A percentile compares a stretch with the other conserved stretches of the same genome.
These are phyloP conservation scores for Zygoascus tannicola DNA, from an alignment of 805 yeast species.

Conservation along the genomic window DNA sequence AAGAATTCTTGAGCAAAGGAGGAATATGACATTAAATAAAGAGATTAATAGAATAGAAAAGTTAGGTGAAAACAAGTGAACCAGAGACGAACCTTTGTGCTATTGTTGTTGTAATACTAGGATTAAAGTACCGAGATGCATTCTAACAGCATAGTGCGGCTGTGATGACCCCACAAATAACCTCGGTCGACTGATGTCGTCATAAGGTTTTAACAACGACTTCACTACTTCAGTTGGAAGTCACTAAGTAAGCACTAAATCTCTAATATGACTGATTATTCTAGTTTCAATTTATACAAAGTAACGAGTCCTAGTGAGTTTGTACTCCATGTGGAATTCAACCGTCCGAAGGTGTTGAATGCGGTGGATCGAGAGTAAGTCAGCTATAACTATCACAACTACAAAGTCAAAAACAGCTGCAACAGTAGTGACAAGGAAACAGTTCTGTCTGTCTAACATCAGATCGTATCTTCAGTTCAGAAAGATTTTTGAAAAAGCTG, in stretches of 20 bases:
- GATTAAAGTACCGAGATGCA: no score
- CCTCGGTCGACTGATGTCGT: no score
- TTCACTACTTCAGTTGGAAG: no score
- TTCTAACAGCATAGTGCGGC: no score
- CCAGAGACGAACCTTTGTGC: no score
- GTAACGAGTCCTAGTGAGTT: conserved; percentile 37
- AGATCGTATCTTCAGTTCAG: conserved; percentile 51
- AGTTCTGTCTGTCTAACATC: no score
- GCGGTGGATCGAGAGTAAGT: conserved; percentile 39
- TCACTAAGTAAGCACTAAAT: no score
- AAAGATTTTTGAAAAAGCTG: conserved; percentile 38
- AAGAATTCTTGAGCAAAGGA: conserved; percentile 9
- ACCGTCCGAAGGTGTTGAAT: conserved; percentile 52
- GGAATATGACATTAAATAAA: neutral
- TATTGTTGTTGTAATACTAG: no score
- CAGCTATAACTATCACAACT: neutral
- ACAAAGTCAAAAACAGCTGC: neutral
- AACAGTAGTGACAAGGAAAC: neutral
- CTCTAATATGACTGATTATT: conserved; percentile 15
- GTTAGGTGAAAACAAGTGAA: no score
- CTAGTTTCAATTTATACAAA: conserved; percentile 13
- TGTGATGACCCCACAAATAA: no score
- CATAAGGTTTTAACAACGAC: no score
- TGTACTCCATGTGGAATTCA: conserved; percentile 49
- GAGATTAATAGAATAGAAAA: no score